These are phyloP conservation scores for Diplodia corticola DNA, from an alignment of 2,329 filamentous ascomycete species.

Conservation along the genomic window DNA sequence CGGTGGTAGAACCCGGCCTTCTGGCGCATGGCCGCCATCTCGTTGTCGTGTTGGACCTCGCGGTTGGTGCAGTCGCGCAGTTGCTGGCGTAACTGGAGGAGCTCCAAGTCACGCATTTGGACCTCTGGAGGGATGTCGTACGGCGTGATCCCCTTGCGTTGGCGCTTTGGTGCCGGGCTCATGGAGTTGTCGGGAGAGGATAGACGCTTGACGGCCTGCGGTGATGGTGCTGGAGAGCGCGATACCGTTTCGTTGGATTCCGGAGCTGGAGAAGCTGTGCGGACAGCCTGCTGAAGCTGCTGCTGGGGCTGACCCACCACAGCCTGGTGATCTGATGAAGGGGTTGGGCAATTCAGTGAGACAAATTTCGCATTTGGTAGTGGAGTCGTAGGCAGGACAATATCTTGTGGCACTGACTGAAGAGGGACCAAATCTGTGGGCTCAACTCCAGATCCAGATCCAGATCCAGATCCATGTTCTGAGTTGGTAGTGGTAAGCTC, in stretches of 20 bases:
- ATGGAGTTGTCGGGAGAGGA: not conserved
- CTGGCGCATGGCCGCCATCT: not conserved
- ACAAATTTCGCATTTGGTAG: too few species aligned
- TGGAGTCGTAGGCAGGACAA: too few species aligned
- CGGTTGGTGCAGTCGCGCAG: not conserved
- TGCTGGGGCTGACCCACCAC: too few species aligned
- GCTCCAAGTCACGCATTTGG: not conserved
- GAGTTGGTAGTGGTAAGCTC: too few species aligned
- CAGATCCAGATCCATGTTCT: too few species aligned
- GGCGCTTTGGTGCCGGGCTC: not conserved
- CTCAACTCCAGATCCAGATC: too few species aligned
- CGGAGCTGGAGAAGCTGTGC: too few species aligned
- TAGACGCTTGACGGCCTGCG: not conserved
- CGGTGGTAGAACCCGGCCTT: not conserved
- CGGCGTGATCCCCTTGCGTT: not conserved
- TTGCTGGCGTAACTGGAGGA: not conserved
- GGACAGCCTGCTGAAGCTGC: too few species aligned
- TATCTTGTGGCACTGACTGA: too few species aligned
- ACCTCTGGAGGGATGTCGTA: not conserved
- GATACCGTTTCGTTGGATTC: not conserved
- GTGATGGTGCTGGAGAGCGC: not conserved
- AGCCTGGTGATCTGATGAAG: too few species aligned
- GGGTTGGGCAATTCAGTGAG: too few species aligned
- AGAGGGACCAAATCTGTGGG: too few species aligned
- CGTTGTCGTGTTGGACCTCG: not conserved